phyloP scores from a whole-genome alignment of 2,329 filamentous ascomycete species.

The Seiridium unicorne region DNA sequence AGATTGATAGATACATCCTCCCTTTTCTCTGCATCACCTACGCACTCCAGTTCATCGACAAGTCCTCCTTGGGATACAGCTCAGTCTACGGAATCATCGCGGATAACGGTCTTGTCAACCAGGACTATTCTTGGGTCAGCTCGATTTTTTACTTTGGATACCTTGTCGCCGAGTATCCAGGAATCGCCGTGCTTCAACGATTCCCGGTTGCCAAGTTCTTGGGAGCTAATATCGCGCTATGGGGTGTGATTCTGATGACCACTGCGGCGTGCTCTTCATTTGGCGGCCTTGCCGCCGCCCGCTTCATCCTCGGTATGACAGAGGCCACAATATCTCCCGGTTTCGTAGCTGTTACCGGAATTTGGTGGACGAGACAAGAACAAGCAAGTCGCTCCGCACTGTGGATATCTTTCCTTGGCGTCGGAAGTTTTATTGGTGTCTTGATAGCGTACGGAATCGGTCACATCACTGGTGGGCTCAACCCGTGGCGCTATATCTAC shows the following conservation, averaged over 20 bases:
- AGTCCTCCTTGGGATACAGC: constrained; percentile 23
- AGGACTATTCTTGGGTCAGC: constrained; percentile 22
- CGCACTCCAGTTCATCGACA: constrained; percentile 25
- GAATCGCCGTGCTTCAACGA: constrained; percentile 29
- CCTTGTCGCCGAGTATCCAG: constrained; percentile 40
- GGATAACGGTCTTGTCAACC: constrained; percentile 17
- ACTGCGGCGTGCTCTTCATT: constrained; percentile 19
- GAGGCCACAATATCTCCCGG: constrained; percentile 20
- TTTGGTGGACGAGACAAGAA: constrained; percentile 23
- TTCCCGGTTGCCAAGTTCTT: constrained; percentile 34
- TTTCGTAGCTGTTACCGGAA: constrained; percentile 20
- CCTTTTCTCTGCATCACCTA: constrained; percentile 24
- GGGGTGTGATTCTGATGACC: constrained; percentile 33
- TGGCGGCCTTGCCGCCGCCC: constrained; percentile 14
- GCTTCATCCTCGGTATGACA: constrained; percentile 18
- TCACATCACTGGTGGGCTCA: constrained; percentile 14
- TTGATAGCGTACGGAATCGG: constrained; percentile 17
- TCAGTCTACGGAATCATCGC: constrained; percentile 21
- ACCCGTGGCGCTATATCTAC: constrained; percentile 19
- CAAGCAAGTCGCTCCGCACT: constrained; percentile 19
- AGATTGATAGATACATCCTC: constrained; percentile 17
- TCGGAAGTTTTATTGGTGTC: constrained; percentile 19
- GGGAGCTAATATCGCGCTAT: constrained; percentile 34
- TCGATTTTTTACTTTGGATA: constrained; percentile 30
- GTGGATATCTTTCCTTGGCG: constrained; percentile 19